Conservation (phyloP, 495 filamentous ascomycete species). For the Penicillium daleae region DNA sequence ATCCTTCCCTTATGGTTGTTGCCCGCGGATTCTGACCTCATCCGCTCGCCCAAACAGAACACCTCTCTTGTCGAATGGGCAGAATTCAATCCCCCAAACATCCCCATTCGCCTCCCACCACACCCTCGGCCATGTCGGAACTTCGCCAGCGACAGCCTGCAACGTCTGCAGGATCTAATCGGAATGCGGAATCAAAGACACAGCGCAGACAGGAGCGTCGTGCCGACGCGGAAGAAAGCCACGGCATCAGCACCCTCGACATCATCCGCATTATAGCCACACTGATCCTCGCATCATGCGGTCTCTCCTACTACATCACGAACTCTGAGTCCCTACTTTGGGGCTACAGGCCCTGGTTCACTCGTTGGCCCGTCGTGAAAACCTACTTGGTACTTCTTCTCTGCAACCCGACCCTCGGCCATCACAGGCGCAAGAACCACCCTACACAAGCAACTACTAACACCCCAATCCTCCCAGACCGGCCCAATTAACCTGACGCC, state of each 20-base stretch:
- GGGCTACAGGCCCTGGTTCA: constrained; percentile 72
- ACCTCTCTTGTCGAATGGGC: not conserved
- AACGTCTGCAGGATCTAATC: constrained; percentile 16
- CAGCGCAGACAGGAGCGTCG: constrained; percentile 8
- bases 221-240: constrained; percentile 23
- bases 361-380: constrained; percentile 63
- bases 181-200: constrained; percentile 10
- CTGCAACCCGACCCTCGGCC: not conserved
- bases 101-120: constrained; percentile 5
- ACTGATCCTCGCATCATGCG: constrained; percentile 66
- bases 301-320: constrained; percentile 81
- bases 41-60: constrained; percentile 1
- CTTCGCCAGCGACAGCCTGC: constrained; percentile 41
- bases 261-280: constrained; percentile 73
- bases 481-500: constrained; percentile 69
- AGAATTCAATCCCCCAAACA: not conserved
- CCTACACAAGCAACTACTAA: constrained; percentile 3
- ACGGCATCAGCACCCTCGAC: constrained; percentile 65
- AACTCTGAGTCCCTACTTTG: constrained; percentile 67
- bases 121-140: constrained; percentile 38
- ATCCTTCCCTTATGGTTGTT: not conserved
- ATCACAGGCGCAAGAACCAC: not conserved
- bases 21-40: constrained; percentile 9
- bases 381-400: constrained; percentile 57
- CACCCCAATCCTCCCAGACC: constrained; percentile 39